Conservation (phyloP, 2,329 filamentous ascomycete species). For the Epichloe gansuensis region DNA sequence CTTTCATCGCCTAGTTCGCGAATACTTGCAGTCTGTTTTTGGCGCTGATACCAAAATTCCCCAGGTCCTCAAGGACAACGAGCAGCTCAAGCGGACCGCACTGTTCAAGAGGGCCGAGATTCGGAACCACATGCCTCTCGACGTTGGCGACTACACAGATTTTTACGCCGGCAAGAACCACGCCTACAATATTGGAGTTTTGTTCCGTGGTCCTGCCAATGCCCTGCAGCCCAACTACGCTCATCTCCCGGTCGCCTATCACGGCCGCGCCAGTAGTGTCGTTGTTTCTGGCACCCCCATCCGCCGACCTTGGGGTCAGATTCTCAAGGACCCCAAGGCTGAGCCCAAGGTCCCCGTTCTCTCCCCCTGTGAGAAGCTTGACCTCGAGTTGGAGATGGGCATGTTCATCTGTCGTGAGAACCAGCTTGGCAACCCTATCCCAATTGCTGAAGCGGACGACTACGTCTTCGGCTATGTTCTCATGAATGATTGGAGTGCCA, state of each 20-base stretch:
- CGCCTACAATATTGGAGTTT: constrained; percentile 54
- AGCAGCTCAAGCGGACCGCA: constrained; percentile 16
- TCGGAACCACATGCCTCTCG: constrained; percentile 59
- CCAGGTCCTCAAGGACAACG: constrained; percentile 23
- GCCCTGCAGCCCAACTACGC: constrained; percentile 72
- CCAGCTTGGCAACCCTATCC: constrained; percentile 51
- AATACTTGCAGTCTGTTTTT: constrained; percentile 50
- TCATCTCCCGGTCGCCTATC: constrained; percentile 69
- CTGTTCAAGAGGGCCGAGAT: constrained; percentile 29
- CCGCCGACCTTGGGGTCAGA: constrained; percentile 60
- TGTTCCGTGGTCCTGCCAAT: constrained; percentile 62
- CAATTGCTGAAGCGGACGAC: constrained; percentile 53
- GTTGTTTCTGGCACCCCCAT: constrained; percentile 64
- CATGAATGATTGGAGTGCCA: constrained; percentile 51
- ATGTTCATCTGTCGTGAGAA: constrained; percentile 60
- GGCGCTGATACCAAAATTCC: constrained; percentile 37
- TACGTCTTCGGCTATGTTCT: constrained; percentile 58
- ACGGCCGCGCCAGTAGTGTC: constrained; percentile 64
- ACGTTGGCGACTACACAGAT: constrained; percentile 73
- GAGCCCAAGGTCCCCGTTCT: constrained; percentile 44
- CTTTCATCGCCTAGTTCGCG: constrained; percentile 56
- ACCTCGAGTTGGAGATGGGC: constrained; percentile 69
- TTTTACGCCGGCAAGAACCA: constrained; percentile 75
- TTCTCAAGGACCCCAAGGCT: constrained; percentile 37
- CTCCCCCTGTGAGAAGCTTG: constrained; percentile 50